These are phyloP conservation scores for Orbilia blumenaviensis DNA, from an alignment of 2,329 filamentous ascomycete genomes.

Conservation along the genomic window DNA sequence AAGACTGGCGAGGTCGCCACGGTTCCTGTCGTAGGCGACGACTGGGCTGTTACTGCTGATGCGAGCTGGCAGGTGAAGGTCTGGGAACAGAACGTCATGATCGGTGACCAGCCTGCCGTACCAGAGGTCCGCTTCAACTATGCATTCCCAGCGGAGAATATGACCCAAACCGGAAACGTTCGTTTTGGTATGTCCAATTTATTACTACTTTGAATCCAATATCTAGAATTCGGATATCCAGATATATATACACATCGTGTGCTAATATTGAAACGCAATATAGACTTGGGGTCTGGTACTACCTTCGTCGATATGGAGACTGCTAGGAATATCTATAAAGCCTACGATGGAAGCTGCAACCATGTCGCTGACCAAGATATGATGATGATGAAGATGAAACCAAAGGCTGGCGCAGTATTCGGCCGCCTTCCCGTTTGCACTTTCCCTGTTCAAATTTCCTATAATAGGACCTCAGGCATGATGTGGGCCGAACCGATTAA, in stretches of 20 bases:
- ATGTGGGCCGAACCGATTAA: neutral
- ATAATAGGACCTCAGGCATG: neutral
- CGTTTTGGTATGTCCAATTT: slow-evolving; percentile 34
- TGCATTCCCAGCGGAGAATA: slow-evolving; percentile 11
- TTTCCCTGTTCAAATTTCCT: slow-evolving; percentile 18
- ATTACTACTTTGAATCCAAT: no score
- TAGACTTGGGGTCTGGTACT: slow-evolving; percentile 26
- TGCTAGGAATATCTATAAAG: slow-evolving; percentile 23
- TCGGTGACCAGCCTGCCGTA: neutral
- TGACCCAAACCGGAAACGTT: slow-evolving; percentile 14
- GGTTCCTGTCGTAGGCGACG: neutral
- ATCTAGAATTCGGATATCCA: no score
- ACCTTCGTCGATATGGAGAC: slow-evolving; percentile 36
- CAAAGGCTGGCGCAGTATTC: neutral
- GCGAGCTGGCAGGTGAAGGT: slow-evolving; percentile 31
- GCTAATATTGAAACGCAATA: neutral
- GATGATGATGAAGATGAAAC: neutral
- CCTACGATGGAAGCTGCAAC: slow-evolving; percentile 32
- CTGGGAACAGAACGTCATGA: neutral
- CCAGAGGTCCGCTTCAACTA: neutral
- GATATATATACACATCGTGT: no score
- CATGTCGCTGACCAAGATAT: neutral
- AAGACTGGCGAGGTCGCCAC: neutral
- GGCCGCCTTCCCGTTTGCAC: slow-evolving; percentile 11
- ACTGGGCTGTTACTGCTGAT: slow-evolving; percentile 25